Percentiles rank a stretch among this genome's conserved stretches.
Conservation (phyloP, 208 protist species). For the Crithidia bombi region DNA sequence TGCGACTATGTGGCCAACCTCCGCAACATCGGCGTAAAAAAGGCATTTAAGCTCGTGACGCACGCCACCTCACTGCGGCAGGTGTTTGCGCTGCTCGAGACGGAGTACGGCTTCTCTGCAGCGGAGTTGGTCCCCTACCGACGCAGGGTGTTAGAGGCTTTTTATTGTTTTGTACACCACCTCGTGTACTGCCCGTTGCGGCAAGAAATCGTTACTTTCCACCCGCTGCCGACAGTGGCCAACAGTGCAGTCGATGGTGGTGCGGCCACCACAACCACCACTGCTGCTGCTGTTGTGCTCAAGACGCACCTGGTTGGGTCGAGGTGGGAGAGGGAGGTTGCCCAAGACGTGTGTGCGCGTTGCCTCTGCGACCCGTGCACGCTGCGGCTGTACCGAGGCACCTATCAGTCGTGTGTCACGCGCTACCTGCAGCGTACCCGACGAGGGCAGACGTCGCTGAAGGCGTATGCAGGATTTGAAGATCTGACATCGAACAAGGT, state of each 20-base stretch:
- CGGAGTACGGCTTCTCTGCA: slow-evolving; percentile 58
- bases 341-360: slow-evolving; percentile 65
- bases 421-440: slow-evolving; percentile 56
- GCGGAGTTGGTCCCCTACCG: slow-evolving; percentile 75
- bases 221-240: slow-evolving; percentile 45
- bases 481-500: slow-evolving; percentile 52
- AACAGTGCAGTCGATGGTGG: neutral
- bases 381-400: slow-evolving; percentile 51
- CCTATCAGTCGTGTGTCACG: slow-evolving; percentile 51
- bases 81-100: slow-evolving; percentile 48
- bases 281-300: slow-evolving; percentile 12
- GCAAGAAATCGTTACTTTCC: slow-evolving; percentile 46
- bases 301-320: slow-evolving; percentile 65
- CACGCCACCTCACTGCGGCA: slow-evolving; percentile 52
- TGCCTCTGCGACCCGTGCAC: slow-evolving; percentile 71
- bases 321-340: slow-evolving; percentile 42
- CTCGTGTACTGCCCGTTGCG: slow-evolving; percentile 84
- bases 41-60: slow-evolving; percentile 84
- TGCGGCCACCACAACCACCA: neutral
- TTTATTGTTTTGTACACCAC: slow-evolving; percentile 91
- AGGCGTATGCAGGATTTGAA: slow-evolving; percentile 66
- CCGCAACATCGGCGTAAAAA: slow-evolving; percentile 94
- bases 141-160: slow-evolving; percentile 56
- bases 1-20: slow-evolving; percentile 97
- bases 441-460: slow-evolving; percentile 62